Base-by-base conservation (phyloP, 192 early-diverging fungal species). In the Linnemannia schmuckeri region DNA sequence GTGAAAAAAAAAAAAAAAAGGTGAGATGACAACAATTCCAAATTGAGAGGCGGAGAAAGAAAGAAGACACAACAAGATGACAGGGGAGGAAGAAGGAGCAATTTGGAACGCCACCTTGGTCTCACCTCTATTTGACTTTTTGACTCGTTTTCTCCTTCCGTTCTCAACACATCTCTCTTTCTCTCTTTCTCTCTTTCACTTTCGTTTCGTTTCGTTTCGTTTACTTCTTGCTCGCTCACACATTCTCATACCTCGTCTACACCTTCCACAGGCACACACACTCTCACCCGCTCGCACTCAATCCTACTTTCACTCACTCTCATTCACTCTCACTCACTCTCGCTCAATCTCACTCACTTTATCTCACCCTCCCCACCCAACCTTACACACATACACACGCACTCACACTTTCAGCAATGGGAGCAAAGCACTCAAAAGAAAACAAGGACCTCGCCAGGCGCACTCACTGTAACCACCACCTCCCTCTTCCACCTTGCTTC, bases 381-480 rank as follows among this genome's bases (percentile, higher is more conserved):
- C 4, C 61, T 4, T 24, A 35, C 71, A 74, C n/a, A 52, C 55
- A 24, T 52, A 55, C n/a, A 22, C 52, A 22, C 30, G 40, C 41
- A 52, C 24, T 27, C 18, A 10, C 20, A 79, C 47, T 9, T 38
- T 33, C 24, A 46, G 6, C 27, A 69, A 91, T 92, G 91, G 91
- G 91, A 72, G 90, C 89, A 84, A 79, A 87, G 55, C 89, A 90
- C 46, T 91, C 90, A 52, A 92, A 91, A 88, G 91, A 92, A 87
- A 91, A 88, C 77, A 82, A 76, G 54, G 81, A 87, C 52, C 84
- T 92, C 35, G 86, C 90, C 40, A 85, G 88, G 80, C 82, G 82
- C 27, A 92, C 90, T 17, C 90, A 92, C 73, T 91, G 91, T 92
- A 90, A 33, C 46, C 0, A 38, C 4, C 35, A 6, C 44, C 18